Conservation (phyloP, 495 filamentous ascomycete genomes). For the Podospora fimiseda region DNA sequence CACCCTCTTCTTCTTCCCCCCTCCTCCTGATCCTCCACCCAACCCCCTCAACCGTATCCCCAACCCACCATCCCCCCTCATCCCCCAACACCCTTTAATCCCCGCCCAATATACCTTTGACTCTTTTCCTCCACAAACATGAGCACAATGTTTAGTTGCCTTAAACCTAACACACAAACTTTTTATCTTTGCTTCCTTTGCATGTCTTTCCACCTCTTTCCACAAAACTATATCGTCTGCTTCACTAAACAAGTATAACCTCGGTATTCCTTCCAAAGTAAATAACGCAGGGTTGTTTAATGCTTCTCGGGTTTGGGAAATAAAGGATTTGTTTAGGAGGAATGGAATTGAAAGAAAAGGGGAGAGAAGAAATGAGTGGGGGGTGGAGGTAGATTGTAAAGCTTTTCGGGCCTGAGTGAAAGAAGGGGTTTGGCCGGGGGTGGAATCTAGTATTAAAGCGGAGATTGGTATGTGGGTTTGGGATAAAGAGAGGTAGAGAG, state of each 20-base stretch:
- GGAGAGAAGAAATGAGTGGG: too few relatives aligned
- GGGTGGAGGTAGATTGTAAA: not conserved
- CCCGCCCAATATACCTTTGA: conserved; percentile 20
- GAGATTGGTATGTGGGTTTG: conserved; percentile 18
- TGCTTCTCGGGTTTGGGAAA: conserved; percentile 12
- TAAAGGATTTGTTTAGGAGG: not conserved
- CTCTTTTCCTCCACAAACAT: conserved; percentile 14
- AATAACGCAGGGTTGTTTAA: conserved; percentile 24
- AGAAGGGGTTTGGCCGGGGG: conserved; percentile 20
- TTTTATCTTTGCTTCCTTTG: conserved; percentile 13
- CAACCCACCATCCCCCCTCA: conserved; percentile 8
- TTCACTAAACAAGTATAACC: conserved; percentile 33
- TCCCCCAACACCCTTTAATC: conserved; percentile 21
- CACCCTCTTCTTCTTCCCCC: not conserved
- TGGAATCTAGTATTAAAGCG: conserved; percentile 30
- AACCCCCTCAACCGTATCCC: conserved; percentile 1
- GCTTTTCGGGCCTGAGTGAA: not conserved
- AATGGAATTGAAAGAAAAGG: too few relatives aligned
- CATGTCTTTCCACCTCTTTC: conserved; percentile 31
- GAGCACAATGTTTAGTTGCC: conserved; percentile 29
- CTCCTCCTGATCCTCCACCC: not conserved
- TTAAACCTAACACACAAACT: conserved; percentile 26
- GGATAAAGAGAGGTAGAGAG: conserved; percentile 12
- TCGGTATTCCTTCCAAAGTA: conserved; percentile 7
- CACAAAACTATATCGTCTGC: conserved; percentile 29